Base-by-base conservation (phyloP, 2,329 filamentous ascomycete species). In the Microcyclosporella mali region DNA sequence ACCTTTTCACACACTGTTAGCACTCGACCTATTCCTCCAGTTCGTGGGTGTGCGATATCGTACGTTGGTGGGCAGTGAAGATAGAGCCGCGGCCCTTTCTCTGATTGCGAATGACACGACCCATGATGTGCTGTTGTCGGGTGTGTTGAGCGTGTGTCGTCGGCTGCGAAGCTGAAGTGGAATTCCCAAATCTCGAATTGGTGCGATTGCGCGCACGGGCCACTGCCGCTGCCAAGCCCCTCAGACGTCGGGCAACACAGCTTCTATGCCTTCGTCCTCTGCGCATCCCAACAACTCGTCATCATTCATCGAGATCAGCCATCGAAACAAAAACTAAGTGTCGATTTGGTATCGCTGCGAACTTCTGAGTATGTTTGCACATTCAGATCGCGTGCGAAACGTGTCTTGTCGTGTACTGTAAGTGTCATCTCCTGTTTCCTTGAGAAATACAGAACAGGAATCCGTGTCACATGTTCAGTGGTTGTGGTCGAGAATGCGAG, bases 51-150 rank as follows among this genome's bases (percentile, higher is more conserved):
- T 4, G 39, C 25, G 39, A 30, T 41, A 40, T n/a, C 51, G 41
- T 54, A 53, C 58, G 53, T 47, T 58, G 61, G 56, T 62, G 51
- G 43, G 59, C 59, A 38, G 78, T 85, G 75, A 86, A 86, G 73
- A 86, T 85, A 61, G 79, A 84, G 70, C 82, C 82, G 71, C 82
- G 81, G 70, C 82, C 79, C 74, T 82, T 82, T 55, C 59, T 81
- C 77, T 86, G 82, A 72, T 85, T 86, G 67, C 82, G 77, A 68
- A 85, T 85, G 64, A 85, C 82, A 69, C 82, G 76, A 79, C 78
- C 79, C 41, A 43, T 43, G 29, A 38, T 39, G 27, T 21, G 8
- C 19, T 28, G 11, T 39, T 8, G 34, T 33, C 40, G 48, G 46
- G 47, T 45, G 43, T 46, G 45, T 29, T 43, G 41, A 21, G 39